phyloP scores from a whole-genome alignment of 768 basidiomycete genomes.

The Leccinum obscurum region DNA sequence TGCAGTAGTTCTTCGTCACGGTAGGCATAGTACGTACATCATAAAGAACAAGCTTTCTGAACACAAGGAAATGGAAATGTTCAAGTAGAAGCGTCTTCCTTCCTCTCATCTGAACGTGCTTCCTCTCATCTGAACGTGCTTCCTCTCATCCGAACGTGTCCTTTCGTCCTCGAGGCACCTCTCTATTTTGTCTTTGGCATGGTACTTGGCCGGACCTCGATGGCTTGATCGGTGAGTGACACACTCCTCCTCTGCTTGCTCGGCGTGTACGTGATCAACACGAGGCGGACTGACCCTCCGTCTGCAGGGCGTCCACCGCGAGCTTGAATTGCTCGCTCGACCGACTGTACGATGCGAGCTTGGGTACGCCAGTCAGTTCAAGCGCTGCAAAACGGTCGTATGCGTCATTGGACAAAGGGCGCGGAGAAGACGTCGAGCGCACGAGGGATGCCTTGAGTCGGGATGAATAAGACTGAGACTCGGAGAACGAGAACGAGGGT shows the following conservation, averaged over 20 bases:
- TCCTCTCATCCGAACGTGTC: too few relatives aligned
- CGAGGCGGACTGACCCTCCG: conserved; percentile 43
- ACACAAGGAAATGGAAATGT: too few relatives aligned
- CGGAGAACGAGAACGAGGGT: conserved; percentile 47
- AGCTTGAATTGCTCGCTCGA: conserved; percentile 55
- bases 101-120: too few relatives aligned
- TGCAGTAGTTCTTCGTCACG: too few relatives aligned
- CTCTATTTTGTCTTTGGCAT: too few relatives aligned
- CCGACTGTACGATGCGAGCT: conserved; percentile 49
- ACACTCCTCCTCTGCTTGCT: conserved; percentile 39
- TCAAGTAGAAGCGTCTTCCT: too few relatives aligned
- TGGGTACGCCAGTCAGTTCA: conserved; percentile 51
- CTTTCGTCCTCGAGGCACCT: too few relatives aligned
- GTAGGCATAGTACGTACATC: too few relatives aligned
- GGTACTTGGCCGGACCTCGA: conserved; percentile 20
- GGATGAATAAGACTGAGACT: conserved; percentile 33
- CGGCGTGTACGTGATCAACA: conserved; percentile 51
- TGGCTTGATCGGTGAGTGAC: conserved; percentile 44
- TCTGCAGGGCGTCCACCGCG: conserved; percentile 45
- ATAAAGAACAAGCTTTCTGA: too few relatives aligned
- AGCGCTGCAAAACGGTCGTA: conserved; percentile 63
- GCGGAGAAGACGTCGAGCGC: conserved; percentile 43
- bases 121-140: too few relatives aligned
- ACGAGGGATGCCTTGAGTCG: conserved; percentile 32
- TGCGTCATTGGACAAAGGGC: conserved; percentile 34